Evolutionary conservation across 164 flowering plant species (phyloP), one percentile per base, ranked within the genome.

Genomic region (Aristolochia contorta): DNA sequence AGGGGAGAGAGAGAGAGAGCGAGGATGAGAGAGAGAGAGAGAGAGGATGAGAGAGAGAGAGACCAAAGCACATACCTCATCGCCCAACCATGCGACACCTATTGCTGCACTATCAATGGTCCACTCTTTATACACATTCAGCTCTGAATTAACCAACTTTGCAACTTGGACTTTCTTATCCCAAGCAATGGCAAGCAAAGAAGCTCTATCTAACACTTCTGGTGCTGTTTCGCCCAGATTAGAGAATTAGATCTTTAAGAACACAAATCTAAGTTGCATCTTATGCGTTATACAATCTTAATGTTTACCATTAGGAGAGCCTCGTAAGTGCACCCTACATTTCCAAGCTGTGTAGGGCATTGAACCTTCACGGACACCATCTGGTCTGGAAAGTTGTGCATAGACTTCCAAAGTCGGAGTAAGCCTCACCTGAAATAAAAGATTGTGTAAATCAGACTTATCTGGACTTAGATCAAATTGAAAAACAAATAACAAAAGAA

Each of bases 291-390:
- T 14, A 5, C 13, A 33, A 24, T 24, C 47, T 30, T 30, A 48
- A 37, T 19, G 12, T 37, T 58, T 82, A 92, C 96, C 96, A 73
- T 78, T 54, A 33, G 81, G 66, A 47, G 82, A 78, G 71, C 65
- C 67, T 30, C 57, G 73, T 24, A 72, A 54, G 49, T 70, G 75
- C 6, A 66, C 47, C 61, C 74, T 72, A 67, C 74, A 84, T 77
- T 81, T 93, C 99, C 97, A 93, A 18, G 99, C 96, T 71, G 94
- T 84, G 70, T 83, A 90, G 58, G 99, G 99, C 82, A 90, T 85
- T 63, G 92, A 76, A 67, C 97, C 97, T 47, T 90, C 96, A 19
- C 92, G 83, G 57, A 84, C 84, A 41, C 97, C 97, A 56, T 88
- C 96, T 56, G 97, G 99, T 76, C 69, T 88, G 19, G 92, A 72